Percentiles rank a stretch among this genome's conserved stretches.
These are phyloP conservation scores for Microbotryum scabiosae DNA, from an alignment of 1,284 basidiomycete species.

Conservation along the genomic window DNA sequence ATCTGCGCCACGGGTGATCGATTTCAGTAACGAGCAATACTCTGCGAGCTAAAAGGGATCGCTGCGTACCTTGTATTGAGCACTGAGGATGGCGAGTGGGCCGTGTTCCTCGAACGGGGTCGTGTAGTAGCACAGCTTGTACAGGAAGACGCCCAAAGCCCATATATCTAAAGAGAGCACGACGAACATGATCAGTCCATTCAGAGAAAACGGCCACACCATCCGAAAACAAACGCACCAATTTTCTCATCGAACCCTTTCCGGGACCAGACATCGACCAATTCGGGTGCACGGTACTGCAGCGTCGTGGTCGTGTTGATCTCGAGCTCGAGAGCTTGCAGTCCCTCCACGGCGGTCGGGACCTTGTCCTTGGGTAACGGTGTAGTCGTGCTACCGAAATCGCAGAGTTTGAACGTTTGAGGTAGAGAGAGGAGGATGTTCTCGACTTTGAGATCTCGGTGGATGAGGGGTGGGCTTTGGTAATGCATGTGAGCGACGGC, in stretches of 20 bases:
- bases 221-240: slow-evolving; percentile 39
- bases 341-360: slow-evolving; percentile 43
- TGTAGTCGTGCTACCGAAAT: slow-evolving; percentile 88
- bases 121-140: slow-evolving; percentile 93
- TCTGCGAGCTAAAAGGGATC: background rate
- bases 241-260: slow-evolving; percentile 84
- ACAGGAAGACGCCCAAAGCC: slow-evolving; percentile 66
- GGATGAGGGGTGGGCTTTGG: slow-evolving; percentile 75
- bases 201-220: background rate
- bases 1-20: too few relatives aligned
- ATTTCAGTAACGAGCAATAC: background rate
- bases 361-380: slow-evolving; percentile 47
- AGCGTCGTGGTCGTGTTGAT: slow-evolving; percentile 52
- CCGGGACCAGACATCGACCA: slow-evolving; percentile 84
- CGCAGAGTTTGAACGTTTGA: slow-evolving; percentile 86
- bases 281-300: slow-evolving; percentile 74
- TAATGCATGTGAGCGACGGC: slow-evolving; percentile 93
- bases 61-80: slow-evolving; percentile 62
- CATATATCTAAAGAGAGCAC: slow-evolving; percentile 52
- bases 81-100: slow-evolving; percentile 89
- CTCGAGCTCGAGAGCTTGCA: slow-evolving; percentile 79
- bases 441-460: slow-evolving; percentile 97
- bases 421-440: slow-evolving; percentile 77
- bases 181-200: background rate
- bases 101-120: slow-evolving; percentile 91